These are phyloP conservation scores for Vaucheria bursata DNA, from an alignment of 352 stramenopile species.

Conservation along the genomic window DNA sequence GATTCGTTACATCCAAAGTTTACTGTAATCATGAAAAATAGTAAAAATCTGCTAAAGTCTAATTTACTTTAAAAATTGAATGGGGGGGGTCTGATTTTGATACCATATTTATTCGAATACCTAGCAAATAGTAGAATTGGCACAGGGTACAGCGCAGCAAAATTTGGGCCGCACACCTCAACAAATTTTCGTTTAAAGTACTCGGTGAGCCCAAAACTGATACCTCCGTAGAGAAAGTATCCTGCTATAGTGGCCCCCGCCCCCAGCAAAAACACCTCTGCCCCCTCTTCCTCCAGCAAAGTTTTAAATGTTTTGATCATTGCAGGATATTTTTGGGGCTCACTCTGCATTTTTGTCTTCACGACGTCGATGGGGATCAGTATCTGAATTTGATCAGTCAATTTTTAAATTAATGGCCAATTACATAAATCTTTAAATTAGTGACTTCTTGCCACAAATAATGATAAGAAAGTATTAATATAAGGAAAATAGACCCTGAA, in stretches of 20 bases:
- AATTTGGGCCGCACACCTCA: conserved; percentile 39
- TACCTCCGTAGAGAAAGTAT: conserved; percentile 45
- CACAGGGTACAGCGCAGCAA: conserved; percentile 42
- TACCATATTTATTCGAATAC: not conserved
- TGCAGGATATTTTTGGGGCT: conserved; percentile 25
- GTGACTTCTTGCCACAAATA: too few species aligned
- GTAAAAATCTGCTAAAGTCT: too few species aligned
- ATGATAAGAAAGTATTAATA: too few species aligned
- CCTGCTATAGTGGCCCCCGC: conserved; percentile 42
- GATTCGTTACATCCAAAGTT: too few species aligned
- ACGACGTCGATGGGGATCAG: conserved; percentile 47
- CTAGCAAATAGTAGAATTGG: conserved; percentile 43
- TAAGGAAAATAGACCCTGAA: too few species aligned
- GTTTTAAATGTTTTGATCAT: conserved; percentile 28
- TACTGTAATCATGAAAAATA: too few species aligned
- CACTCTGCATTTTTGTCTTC: conserved; percentile 45
- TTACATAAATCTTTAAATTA: too few species aligned
- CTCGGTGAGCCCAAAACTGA: conserved; percentile 44
- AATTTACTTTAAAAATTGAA: not conserved
- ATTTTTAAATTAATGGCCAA: too few species aligned
- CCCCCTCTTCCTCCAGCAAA: conserved; percentile 36
- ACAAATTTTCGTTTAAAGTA: conserved; percentile 47
- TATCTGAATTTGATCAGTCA: too few species aligned
- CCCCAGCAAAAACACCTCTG: conserved; percentile 38
- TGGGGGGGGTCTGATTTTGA: not conserved